Evolutionary conservation across 106 monocot genomes (phyloP), one percentile per base, ranked within the genome.

Genomic region (Posidonia australis): DNA sequence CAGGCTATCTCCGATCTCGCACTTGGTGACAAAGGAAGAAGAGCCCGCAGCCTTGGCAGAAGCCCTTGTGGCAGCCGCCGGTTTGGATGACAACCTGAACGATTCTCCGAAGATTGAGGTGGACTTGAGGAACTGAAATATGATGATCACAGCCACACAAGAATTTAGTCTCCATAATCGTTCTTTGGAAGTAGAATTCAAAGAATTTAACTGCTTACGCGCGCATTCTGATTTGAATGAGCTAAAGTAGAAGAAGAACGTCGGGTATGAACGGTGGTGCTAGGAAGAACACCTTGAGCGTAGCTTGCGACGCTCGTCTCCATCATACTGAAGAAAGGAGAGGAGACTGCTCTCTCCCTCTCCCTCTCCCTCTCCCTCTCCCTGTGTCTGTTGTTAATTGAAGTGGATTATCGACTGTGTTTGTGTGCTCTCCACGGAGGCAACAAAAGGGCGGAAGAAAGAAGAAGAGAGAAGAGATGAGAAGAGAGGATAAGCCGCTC

Each of bases 1-100:
- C 66, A 82, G 72, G 43, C 75, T 82, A 30, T 86, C 94, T 3
- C 94, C 94, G 24, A 90, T 72, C 77, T 94, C 90, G 53, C 90
- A 94, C 78, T 82, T 86, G 68, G 86, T 70, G 68, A 69, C 65
- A 20, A 76, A 71, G 5, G 80, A 64, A 14, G 82, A 47, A n/a
- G 47, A 59, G 5, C 58, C 65, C 12, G 60, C 43, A 2, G 69
- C 54, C 54, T 46, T 65, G 11, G 43, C 43, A 5, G 61, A 19
- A 51, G 49, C 58, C 18, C 67, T 72, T 16, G 51, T 56, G 45
- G 53, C 58, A 21, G 51, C 18, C 10, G 20, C 22, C 0, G 67
- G 13, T 62, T 46, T 44, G 42, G 75, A 65, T 25, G 44, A 63
- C 44, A 72, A 60, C 63, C 73, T 68, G 66, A 94, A 56, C 14